Conservation (phyloP, 73 alveolate genomes). For the Tetrahymena borealis region DNA sequence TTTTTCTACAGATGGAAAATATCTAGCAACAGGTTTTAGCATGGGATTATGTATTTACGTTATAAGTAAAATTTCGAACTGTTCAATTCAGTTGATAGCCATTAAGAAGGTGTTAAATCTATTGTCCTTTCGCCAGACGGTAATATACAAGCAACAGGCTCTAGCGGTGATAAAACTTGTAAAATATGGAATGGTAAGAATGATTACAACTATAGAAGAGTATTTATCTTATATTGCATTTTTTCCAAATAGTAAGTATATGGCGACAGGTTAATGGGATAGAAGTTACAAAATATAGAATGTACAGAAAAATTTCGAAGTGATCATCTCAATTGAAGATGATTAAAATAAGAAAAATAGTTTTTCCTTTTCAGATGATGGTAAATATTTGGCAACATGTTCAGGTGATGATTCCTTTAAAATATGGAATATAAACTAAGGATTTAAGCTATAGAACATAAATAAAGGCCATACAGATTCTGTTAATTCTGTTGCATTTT, state of each 20-base stretch:
- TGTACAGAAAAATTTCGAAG: too few species aligned
- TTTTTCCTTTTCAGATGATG: not conserved
- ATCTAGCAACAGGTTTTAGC: not conserved
- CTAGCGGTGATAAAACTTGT: not conserved
- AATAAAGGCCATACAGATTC: not conserved
- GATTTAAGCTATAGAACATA: too few species aligned
- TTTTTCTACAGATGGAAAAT: not conserved
- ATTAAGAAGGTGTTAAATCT: not conserved
- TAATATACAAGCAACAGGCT: not conserved
- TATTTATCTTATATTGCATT: not conserved
- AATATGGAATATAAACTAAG: not conserved
- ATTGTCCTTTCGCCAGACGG: not conserved
- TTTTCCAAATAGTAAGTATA: too few species aligned
- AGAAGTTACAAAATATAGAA: too few species aligned
- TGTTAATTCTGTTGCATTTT: not conserved
- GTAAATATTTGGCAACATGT: not conserved
- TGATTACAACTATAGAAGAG: not conserved
- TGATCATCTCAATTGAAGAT: too few species aligned
- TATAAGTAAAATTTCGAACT: not conserved
- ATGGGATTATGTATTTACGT: not conserved
- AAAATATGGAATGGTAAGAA: not conserved
- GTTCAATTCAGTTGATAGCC: not conserved
- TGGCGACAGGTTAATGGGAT: too few species aligned
- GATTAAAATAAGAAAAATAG: too few species aligned
- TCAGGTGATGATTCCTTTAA: not conserved